Evolutionary conservation across 495 filamentous ascomycete genomes (phyloP), one percentile per base, ranked within the genome.

Genomic region (Penicillium cosmopolitanum): DNA sequence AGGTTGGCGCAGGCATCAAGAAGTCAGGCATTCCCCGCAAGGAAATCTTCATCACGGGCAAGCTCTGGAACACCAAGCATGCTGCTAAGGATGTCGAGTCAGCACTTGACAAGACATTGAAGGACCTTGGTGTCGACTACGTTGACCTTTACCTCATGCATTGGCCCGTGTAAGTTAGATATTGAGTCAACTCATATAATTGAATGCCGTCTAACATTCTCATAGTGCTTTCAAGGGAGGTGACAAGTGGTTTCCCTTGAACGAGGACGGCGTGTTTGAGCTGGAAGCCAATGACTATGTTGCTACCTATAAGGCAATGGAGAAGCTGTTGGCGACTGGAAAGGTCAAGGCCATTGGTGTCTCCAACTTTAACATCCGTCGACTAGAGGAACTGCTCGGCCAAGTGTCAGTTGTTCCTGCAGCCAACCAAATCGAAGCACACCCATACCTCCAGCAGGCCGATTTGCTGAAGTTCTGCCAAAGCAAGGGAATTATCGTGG

Each of bases 11-110:
- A 1, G 89, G 87, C 5, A 85, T 95, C 50, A 72, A 74, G 16
- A 72, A 77, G 46, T 76, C 82, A 18, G 77, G 79, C 1, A 70
- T 92, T 3, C 80, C 87, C 0, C 84, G 90, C 34, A 73, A 77
- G 16, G 73, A 89, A 33, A 75, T 93, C 46, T 93, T 87, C 77
- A 86, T 91, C 74, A 93, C 89, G 40, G 82, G 83, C 64, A 95
- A 95, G 71, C 74, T 93, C 1, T 73, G 74, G 66, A 77, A 78
- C 42, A 77, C 68, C 5, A 69, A 70, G 48, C 73, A 76, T 33
- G 55, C 55, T 4, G 68, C 63, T 16, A 57, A 65, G 11, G 65
- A 66, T 33, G 79, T 85, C 0, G 77, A 74, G 35, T 51, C 67
- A 1, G 83, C 78, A 7, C 68, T 86, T 4, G 73, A 85, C 43